Percentiles rank a stretch among this genome's conserved stretches.
These are phyloP conservation scores for Pseudocercospora musae DNA, from an alignment of 2,329 filamentous ascomycete species.

Conservation along the genomic window DNA sequence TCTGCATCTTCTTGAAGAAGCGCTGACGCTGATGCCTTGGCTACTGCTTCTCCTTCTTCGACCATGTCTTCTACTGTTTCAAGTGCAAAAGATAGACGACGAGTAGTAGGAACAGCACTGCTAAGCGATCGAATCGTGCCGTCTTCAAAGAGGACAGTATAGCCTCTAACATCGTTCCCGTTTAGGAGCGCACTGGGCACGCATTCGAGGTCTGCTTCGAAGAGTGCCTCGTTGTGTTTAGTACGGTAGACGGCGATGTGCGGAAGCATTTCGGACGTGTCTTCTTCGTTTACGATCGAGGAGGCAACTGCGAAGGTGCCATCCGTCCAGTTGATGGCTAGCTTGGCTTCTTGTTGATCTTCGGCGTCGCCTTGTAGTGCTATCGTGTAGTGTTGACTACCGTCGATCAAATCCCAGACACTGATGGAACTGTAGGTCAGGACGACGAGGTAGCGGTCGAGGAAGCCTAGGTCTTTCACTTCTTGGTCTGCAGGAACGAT, in stretches of 20 bases:
- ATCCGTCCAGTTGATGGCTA: conserved; percentile 65
- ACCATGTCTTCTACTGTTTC: neutral
- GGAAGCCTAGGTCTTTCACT: conserved; percentile 61
- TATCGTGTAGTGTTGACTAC: conserved; percentile 67
- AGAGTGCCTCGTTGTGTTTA: conserved; percentile 57
- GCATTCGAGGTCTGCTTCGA: conserved; percentile 39
- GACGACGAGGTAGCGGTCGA: conserved; percentile 71
- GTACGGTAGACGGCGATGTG: conserved; percentile 62
- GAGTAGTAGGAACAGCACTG: conserved; percentile 7
- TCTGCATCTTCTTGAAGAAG: conserved; percentile 10
- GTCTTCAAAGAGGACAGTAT: conserved; percentile 70
- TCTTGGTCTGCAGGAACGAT: conserved; percentile 45
- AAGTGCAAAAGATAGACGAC: conserved; percentile 1
- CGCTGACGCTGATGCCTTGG: conserved; percentile 6
- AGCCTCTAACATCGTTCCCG: conserved; percentile 64
- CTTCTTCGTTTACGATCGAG: conserved; percentile 3
- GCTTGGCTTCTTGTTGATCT: conserved; percentile 28
- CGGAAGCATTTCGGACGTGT: conserved; percentile 8
- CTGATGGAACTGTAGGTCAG: conserved; percentile 68
- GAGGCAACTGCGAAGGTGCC: conserved; percentile 42
- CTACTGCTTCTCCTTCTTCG: neutral
- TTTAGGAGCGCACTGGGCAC: conserved; percentile 63
- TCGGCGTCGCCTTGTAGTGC: conserved; percentile 46
- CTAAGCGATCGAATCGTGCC: conserved; percentile 62
- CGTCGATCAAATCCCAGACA: conserved; percentile 81